These are phyloP conservation scores for Obba rivulosa DNA, from an alignment of 768 basidiomycete species.

Conservation along the genomic window DNA sequence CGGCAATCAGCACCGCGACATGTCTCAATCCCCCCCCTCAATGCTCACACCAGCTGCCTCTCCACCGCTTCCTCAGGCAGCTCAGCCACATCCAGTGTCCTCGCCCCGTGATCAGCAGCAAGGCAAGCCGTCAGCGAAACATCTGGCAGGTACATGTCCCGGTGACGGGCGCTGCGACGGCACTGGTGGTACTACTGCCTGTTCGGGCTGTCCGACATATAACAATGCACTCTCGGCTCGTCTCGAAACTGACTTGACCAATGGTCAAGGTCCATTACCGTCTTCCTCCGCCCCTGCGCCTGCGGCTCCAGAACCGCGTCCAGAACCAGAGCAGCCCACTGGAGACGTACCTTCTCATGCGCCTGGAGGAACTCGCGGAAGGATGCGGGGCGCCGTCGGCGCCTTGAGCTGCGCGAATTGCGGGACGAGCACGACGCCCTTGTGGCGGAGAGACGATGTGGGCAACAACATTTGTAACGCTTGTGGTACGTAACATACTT, in stretches of 20 bases:
- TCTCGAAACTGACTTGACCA: conserved; percentile 18
- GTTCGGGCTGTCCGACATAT: conserved; percentile 93
- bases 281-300: not conserved
- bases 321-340: conserved; percentile 9
- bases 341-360: conserved; percentile 5
- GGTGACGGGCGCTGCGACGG: conserved; percentile 98
- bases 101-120: too few relatives aligned
- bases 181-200: conserved; percentile 89
- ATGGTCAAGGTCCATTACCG: conserved; percentile 17
- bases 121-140: conserved; percentile 4
- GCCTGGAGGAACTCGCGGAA: conserved; percentile 16
- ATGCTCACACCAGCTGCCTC: conserved; percentile 17
- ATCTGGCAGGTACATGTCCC: conserved; percentile 74
- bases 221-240: conserved; percentile 59
- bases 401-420: conserved; percentile 85
- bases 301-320: not conserved
- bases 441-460: conserved; percentile 86
- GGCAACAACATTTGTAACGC: conserved; percentile 95
- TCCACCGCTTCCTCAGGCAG: conserved; percentile 10
- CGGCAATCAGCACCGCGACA: conserved; percentile 3
- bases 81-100: not conserved
- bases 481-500: conserved; percentile 89
- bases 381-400: conserved; percentile 44
- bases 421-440: conserved; percentile 82
- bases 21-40: conserved; percentile 14